A percentile compares a stretch with the other conserved stretches of the same genome.
phyloP scores from a whole-genome alignment of 331 rosid genomes.

The Rhamnella rubrinervis region DNA sequence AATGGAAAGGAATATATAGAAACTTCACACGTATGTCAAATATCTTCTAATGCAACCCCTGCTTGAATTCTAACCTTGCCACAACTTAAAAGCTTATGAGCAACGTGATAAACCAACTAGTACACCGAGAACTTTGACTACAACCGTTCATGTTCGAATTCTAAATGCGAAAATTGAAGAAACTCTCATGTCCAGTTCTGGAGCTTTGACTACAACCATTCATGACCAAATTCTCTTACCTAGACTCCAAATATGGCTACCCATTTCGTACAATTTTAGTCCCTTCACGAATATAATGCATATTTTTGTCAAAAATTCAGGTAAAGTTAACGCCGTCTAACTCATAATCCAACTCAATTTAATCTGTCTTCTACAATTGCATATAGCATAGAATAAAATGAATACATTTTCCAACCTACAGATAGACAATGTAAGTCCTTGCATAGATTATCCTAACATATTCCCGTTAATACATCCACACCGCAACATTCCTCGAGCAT shows the following conservation, averaged over 20 bases:
- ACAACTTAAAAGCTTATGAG: not conserved
- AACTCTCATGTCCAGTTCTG: too few relatives aligned
- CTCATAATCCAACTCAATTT: not conserved
- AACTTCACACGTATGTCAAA: not conserved
- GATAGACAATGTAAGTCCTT: not conserved
- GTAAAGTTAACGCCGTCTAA: too few relatives aligned
- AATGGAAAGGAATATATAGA: not conserved
- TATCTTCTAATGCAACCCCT: not conserved
- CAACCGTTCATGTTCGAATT: too few relatives aligned
- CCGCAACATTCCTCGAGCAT: not conserved
- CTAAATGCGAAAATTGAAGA: too few relatives aligned
- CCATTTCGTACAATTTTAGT: too few relatives aligned
- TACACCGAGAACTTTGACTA: too few relatives aligned
- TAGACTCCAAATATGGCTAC: too few relatives aligned
- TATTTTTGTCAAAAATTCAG: too few relatives aligned
- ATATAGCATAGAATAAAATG: not conserved
- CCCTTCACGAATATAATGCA: too few relatives aligned
- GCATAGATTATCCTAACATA: not conserved
- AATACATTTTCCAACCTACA: not conserved
- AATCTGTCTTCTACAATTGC: not conserved
- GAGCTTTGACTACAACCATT: too few relatives aligned
- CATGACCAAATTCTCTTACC: too few relatives aligned
- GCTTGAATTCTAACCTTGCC: not conserved
- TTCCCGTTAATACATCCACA: slow-evolving; percentile 2
- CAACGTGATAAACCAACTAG: too few relatives aligned